Base-by-base conservation (phyloP, 495 filamentous ascomycete species). In the Talaromyces adpressus region DNA sequence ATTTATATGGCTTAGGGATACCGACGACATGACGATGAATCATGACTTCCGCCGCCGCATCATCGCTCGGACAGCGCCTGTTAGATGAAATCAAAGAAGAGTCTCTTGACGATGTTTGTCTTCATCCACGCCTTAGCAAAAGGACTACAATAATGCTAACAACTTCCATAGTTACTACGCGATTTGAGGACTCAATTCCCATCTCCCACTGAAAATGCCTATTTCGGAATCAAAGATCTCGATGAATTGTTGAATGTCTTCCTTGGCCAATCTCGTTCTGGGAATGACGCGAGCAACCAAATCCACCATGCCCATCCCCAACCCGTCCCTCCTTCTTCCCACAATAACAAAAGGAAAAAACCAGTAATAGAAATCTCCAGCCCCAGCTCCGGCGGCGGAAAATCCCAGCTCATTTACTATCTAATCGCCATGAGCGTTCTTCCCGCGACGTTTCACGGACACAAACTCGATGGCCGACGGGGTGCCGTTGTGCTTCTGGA, bases 401-500 rank as follows among this genome's bases (percentile, higher is more conserved):
- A 86, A 66, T 84, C 88, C 25, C 81, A 91, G 49, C 73, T 91
- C 0, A 75, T 96, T 4, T 85, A 96, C 64, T 87, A 90, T 69
- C 68, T 89, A 6, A 74, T 88, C 4, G 75, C 86, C 9, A 73
- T 80, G 2, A 81, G 84, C 0, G 74, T 90, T 12, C 75, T 94
- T 8, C 82, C 88, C 2, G 47, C 73, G 1, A 70, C 71, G 3
- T 68, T 71, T 53, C 64, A 72, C 3, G 70, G 67, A n/a, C 59
- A 72, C 22, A 22, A 61, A 4, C 57, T 82, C 4, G 62, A 68
- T 36, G 86, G 85, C n/a, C 79, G 82, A 30, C 71, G 74, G 25
- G 82, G 84, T 18, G 80, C 89, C 2, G 81, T 93, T 2, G 80
- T 89, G 4, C 75, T 92, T 30, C 68, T 96, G 25, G 92, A 96